A percentile compares a stretch with the other conserved stretches of the same genome.
phyloP scores from a whole-genome alignment of 257 asterid genomes.

The Paulownia fortunei region DNA sequence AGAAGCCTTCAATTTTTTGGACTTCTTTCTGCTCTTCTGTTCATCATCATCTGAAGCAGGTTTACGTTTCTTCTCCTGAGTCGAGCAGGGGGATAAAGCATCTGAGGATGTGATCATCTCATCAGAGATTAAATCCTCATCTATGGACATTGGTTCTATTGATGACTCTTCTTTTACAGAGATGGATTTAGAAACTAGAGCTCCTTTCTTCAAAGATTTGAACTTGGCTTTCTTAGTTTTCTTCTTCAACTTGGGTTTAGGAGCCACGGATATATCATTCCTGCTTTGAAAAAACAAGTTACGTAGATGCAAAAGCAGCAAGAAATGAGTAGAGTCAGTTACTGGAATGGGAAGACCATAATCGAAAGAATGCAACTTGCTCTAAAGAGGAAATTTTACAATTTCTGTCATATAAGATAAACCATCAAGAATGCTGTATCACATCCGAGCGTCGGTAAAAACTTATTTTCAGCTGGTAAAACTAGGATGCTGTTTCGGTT shows the following conservation, averaged over 20 bases:
- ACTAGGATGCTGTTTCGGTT: not conserved
- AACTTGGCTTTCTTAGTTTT: conserved; percentile 85
- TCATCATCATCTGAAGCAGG: conserved; percentile 63
- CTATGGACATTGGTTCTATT: conserved; percentile 62
- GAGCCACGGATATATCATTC: conserved; percentile 49
- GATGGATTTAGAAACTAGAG: conserved; percentile 65
- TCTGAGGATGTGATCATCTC: conserved; percentile 70
- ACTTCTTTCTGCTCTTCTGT: conserved; percentile 62
- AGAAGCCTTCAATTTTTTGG: conserved; percentile 64
- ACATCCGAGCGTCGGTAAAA: not conserved
- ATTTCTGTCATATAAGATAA: conserved; percentile 4
- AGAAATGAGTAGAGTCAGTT: conserved; percentile 10
- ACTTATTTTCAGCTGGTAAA: not conserved
- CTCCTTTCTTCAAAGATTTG: conserved; percentile 91
- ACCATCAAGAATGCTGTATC: not conserved
- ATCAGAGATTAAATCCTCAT: conserved; percentile 61
- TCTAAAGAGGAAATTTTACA: not conserved
- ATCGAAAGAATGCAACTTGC: not conserved
- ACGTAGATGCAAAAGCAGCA: not conserved
- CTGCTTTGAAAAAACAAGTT: conserved; percentile 51
- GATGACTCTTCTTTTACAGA: conserved; percentile 65
- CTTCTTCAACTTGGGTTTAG: conserved; percentile 80
- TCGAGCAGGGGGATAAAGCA: conserved; percentile 60
- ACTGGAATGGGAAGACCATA: not conserved
- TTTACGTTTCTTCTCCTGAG: conserved; percentile 68